These are phyloP conservation scores for Corrigiola litoralis DNA, from an alignment of 179 eudicot genomes.

Conservation along the genomic window DNA sequence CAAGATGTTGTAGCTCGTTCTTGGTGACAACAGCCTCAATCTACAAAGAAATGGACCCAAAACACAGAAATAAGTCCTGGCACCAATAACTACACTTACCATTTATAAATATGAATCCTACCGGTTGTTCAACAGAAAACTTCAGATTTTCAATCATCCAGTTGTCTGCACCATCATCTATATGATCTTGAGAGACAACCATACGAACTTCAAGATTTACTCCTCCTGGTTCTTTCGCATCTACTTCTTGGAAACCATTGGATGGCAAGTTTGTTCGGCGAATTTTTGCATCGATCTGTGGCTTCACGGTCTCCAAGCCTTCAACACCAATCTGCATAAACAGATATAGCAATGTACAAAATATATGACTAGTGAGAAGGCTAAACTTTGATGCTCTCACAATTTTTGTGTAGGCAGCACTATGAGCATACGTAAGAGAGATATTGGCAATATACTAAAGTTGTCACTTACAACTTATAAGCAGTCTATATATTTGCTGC, in stretches of 20 bases:
- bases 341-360: background rate
- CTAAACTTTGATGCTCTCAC: background rate
- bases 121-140: conserved; percentile 85
- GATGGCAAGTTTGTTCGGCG: conserved; percentile 29
- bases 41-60: conserved; percentile 30
- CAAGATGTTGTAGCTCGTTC: conserved; percentile 84
- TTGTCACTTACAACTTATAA: too few species aligned
- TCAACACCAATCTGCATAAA: conserved; percentile 75
- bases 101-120: conserved; percentile 19
- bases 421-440: background rate
- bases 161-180: conserved; percentile 34
- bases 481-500: too few species aligned
- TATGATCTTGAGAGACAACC: conserved; percentile 50
- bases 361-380: conserved; percentile 9
- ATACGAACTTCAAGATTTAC: conserved; percentile 65
- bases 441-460: too few species aligned
- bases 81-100: background rate
- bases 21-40: conserved; percentile 93
- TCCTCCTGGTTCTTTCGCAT: conserved; percentile 51
- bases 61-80: background rate
- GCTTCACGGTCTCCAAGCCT: conserved; percentile 82
- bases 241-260: conserved; percentile 32
- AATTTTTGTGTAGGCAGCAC: background rate
- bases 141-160: conserved; percentile 75
- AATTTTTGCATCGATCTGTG: conserved; percentile 41